These are phyloP conservation scores for Paraglomus brasilianum DNA, from an alignment of 192 early-diverging fungal genomes.

Conservation along the genomic window DNA sequence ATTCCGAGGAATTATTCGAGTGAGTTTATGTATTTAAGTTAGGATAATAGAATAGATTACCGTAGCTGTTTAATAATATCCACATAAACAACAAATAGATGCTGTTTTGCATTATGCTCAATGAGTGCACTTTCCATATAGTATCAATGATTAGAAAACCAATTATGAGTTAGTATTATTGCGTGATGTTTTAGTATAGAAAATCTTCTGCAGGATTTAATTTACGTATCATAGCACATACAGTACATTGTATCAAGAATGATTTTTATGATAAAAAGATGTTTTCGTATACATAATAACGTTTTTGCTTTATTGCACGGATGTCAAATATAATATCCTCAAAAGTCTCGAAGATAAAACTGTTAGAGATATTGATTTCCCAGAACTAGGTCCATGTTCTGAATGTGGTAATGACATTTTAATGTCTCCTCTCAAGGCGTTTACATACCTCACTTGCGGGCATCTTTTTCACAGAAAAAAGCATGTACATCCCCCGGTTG, in stretches of 20 bases:
- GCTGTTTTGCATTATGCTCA: conserved; percentile 7
- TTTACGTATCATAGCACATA: conserved; percentile 1
- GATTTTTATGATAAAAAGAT: neutral
- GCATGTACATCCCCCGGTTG: no score
- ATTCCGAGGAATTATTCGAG: conserved; percentile 14
- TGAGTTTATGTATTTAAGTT: conserved; percentile 23
- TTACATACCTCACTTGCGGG: no score
- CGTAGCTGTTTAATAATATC: no score
- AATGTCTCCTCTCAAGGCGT: no score
- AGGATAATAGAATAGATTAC: conserved; percentile 17
- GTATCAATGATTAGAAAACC: conserved; percentile 10
- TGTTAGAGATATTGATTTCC: no score
- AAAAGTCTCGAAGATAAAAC: no score
- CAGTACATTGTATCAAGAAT: neutral
- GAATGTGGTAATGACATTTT: no score
- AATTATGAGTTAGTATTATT: conserved; percentile 8
- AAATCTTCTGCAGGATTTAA: conserved; percentile 12
- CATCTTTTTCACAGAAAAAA: no score
- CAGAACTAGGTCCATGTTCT: no score
- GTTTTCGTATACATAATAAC: conserved; percentile 7
- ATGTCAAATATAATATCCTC: no score
- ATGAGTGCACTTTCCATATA: conserved; percentile 4
- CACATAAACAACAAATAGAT: no score
- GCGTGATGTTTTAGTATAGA: conserved; percentile 3
- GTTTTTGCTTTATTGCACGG: conserved; percentile 4